These are phyloP conservation scores for grape (Vitis vinifera) DNA, from an alignment of 164 flowering plant species.

Conservation along the genomic window ASM3070453v1 NC_081811.1:24283001-24283500, in stretches of 20 bases:
- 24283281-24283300: conserved; percentile 4
- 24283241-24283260: conserved; percentile 24
- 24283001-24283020: too few species aligned
- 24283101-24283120: too few species aligned
- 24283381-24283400: too few species aligned
- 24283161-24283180: neutral
- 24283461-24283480: neutral
- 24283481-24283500: conserved; percentile 7
- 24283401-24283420: neutral
- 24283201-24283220: conserved; percentile 29
- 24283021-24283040: too few species aligned
- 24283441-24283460: conserved; percentile 3
- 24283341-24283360: neutral
- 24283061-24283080: too few species aligned
- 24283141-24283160: neutral
- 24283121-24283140: too few species aligned
- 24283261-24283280: conserved; percentile 18
- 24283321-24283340: neutral
- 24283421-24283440: too few species aligned
- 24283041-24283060: too few species aligned
- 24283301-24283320: too few species aligned
- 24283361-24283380: too few species aligned
- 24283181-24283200: conserved; percentile 20
- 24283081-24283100: too few species aligned
- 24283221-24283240: conserved; percentile 18